Evolutionary conservation across 441 rosid species (phyloP), one percentile per base, ranked within the genome.

Genomic region (Eruca vesicaria): DNA sequence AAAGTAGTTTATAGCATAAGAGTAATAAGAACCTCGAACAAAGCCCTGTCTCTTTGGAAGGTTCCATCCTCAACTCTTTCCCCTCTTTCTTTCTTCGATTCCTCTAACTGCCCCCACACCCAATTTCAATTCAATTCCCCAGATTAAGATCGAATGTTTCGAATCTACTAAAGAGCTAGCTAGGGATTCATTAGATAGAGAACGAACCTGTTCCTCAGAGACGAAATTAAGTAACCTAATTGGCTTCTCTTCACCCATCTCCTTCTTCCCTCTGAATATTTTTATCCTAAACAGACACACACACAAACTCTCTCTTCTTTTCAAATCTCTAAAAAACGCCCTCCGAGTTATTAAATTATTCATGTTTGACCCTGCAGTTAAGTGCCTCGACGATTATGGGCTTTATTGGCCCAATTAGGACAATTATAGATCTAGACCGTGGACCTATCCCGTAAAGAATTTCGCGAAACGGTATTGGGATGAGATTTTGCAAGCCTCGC

Each of bases 11-110:
- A n/a, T n/a, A n/a, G n/a, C n/a, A n/a, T n/a, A n/a, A n/a, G n/a
- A n/a, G n/a, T n/a, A n/a, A n/a, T n/a, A n/a, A n/a, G n/a, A n/a
- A 92, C 98, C 95, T 95, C 97, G 72, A 52, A 90, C n/a, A 95
- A 88, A 38, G 99, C 90, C 38, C 97, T 85, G 70, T 93, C 99
- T 75, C 99, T 86, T 82, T 89, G 98, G 16, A 95, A 92, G 63
- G 98, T 93, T 70, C 99, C 99, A 77, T 93, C 99, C 50, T 93
- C 99, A 58, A 93, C 88, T 62, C 91, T 88, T 73, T 86, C 97
- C 14, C 98, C 98, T 78, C 99, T 90, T 11, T 88, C 18, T 79
- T 84, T 90, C 90, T 93, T 93, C 56, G 95, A 78, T 86, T 93
- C 84, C 73, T 93, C 90, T 75, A 95, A 81, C 98, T 95, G 87